Base-by-base conservation (phyloP, 2,329 filamentous ascomycete genomes). In the Nigrospora oryzae region DNA sequence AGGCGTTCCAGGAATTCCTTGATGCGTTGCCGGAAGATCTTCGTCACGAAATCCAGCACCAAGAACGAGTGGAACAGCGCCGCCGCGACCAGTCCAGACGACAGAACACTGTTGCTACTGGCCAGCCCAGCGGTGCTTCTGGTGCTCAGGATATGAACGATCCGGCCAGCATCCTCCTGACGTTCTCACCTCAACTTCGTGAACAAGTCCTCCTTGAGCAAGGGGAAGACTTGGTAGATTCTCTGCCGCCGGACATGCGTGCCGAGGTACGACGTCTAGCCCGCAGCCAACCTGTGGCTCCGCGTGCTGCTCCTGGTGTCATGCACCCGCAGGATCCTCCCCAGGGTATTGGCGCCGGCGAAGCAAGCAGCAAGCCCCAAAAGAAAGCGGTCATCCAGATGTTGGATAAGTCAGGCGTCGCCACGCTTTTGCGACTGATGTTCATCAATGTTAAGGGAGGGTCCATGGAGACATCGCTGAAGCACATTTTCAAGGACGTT, bases 381-480 rank as follows among this genome's bases (percentile, higher is more conserved):
- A 82, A 87, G 46, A 85, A 86, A 49, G 83, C 88, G 17, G 86
- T 94, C 46, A 86, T 95, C 19, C 93, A 98, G 62, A 95, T 98
- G 85, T 79, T 98, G 30, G 93, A 98, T 64, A 96, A 95, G 66
- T 79, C 90, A 39, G 93, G 94, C 23, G 84, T 98, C 52, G 93
- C 94, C 23, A 97, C 93, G n/a, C 71, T 98, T 32, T 75, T 98
- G 37, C 87, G 94, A n/a, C 77, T 98, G 11, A 96, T 98, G 91
- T 98, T 98, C 63, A 89, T 97, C 56, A 86, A 63, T 37, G 56
- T 88, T 40, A 88, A 96, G 53, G 87, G 91, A 51, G 88, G 87
- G 17, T 93, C 87, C 49, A 84, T 93, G 40, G 87, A 89, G 53
- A 81, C 77, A 49, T 86, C 89, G 48, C 74, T 98, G 43, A 91